These are phyloP conservation scores for Globisporangium okanoganense DNA, from an alignment of 352 stramenopile genomes.

Conservation along the genomic window DNA sequence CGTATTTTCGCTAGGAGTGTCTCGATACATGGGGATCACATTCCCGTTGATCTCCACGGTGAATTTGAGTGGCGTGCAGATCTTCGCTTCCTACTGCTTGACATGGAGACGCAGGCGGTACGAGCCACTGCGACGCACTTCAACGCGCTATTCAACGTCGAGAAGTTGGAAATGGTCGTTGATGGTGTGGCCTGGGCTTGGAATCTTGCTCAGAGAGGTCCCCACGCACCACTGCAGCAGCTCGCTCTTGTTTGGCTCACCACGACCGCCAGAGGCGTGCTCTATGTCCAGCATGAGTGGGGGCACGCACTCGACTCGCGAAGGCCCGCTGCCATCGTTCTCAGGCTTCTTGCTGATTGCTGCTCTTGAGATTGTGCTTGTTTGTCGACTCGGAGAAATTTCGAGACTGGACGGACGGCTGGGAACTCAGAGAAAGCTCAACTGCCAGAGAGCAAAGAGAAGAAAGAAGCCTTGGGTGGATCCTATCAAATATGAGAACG, in stretches of 20 bases:
- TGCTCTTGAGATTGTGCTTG: too few relatives aligned
- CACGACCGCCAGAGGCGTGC: neutral
- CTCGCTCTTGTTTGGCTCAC: neutral
- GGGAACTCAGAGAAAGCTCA: too few relatives aligned
- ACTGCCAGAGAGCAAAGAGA: too few relatives aligned
- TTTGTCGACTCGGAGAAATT: too few relatives aligned
- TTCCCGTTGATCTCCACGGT: neutral
- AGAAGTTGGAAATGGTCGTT: slow-evolving; percentile 1
- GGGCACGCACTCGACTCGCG: neutral
- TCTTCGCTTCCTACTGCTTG: neutral
- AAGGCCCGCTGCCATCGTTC: neutral
- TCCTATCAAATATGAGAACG: too few relatives aligned
- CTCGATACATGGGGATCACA: neutral
- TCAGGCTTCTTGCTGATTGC: neutral
- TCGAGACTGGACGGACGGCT: too few relatives aligned
- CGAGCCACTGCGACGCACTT: slow-evolving; percentile 1
- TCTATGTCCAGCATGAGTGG: neutral
- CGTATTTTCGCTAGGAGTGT: too few relatives aligned
- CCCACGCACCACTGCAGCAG: neutral
- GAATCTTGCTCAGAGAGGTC: neutral
- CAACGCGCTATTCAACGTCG: neutral
- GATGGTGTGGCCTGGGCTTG: neutral
- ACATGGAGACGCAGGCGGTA: slow-evolving; percentile 3
- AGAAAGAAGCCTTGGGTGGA: too few relatives aligned
- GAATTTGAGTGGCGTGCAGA: neutral